These are phyloP conservation scores for Penicillium sp. DNA, from an alignment of 2,329 filamentous ascomycete genomes.

Conservation along the genomic window DNA sequence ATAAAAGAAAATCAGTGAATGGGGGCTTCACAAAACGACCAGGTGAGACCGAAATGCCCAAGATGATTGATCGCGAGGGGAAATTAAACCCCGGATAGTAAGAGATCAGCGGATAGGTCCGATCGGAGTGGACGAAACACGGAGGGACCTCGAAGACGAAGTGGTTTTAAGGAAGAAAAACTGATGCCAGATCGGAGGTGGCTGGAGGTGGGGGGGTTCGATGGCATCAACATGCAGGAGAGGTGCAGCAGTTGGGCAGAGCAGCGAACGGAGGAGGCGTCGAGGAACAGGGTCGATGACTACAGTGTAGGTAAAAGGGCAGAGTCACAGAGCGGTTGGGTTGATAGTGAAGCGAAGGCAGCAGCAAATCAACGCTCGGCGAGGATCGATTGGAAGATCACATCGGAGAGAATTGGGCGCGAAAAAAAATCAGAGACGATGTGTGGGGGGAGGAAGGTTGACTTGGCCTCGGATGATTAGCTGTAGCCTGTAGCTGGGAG, in stretches of 20 bases:
- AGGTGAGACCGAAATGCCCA: constrained; percentile 10
- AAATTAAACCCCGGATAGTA: constrained; percentile 5
- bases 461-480: background rate
- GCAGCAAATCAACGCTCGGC: constrained; percentile 21
- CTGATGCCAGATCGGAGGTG: constrained; percentile 18
- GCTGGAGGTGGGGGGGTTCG: constrained; percentile 12
- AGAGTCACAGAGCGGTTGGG: constrained; percentile 15
- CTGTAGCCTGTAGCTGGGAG: constrained; percentile 1
- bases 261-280: constrained; percentile 19
- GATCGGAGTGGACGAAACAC: constrained; percentile 11
- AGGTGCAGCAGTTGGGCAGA: constrained; percentile 24
- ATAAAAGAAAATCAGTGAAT: background rate
- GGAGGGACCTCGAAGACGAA: background rate
- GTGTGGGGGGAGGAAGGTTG: background rate
- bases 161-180: constrained; percentile 1
- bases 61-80: constrained; percentile 11
- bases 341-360: constrained; percentile 22
- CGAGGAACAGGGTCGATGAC: constrained; percentile 4
- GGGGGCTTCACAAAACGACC: background rate
- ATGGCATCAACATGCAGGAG: constrained; percentile 23
- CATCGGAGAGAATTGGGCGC: constrained; percentile 4
- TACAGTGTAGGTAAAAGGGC: background rate
- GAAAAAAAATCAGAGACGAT: background rate
- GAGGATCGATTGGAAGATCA: constrained; percentile 16
- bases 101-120: constrained; percentile 16